Evolutionary conservation across 2,329 filamentous ascomycete species (phyloP).

Genomic region (Phyllosticta citrichinensis): DNA sequence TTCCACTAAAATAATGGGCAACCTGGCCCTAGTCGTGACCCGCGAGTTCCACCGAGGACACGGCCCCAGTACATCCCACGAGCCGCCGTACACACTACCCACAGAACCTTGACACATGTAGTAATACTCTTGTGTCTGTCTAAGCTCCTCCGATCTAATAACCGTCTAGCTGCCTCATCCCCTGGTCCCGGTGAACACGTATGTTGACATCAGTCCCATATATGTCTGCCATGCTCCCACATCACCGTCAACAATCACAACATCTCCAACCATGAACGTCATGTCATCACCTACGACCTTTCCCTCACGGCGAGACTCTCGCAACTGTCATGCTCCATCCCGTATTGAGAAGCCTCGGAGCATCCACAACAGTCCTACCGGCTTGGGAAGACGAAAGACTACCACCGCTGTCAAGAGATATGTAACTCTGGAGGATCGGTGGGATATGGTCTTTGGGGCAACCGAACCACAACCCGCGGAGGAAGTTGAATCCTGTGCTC

Average conservation of each 20-base stretch:
- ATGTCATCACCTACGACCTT: constrained; percentile 15
- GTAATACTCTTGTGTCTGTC: constrained; percentile 10
- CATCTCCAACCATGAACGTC: constrained; percentile 16
- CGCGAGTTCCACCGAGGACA: constrained; percentile 11
- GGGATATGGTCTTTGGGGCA: constrained; percentile 32
- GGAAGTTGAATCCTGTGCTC: constrained; percentile 2
- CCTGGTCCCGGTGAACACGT: constrained; percentile 10
- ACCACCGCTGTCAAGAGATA: constrained; percentile 29
- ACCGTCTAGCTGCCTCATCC: constrained; percentile 10
- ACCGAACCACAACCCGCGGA: not conserved
- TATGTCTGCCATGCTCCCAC: constrained; percentile 1
- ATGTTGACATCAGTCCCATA: constrained; percentile 9
- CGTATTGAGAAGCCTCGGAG: constrained; percentile 31
- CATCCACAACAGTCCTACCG: constrained; percentile 28
- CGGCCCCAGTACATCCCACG: constrained; percentile 10
- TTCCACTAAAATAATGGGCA: constrained; percentile 7
- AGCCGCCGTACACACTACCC: constrained; percentile 11
- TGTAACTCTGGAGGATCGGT: constrained; percentile 31
- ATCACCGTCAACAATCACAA: constrained; percentile 7
- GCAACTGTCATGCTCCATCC: constrained; percentile 21
- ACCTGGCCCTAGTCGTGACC: constrained; percentile 9
- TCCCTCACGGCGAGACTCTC: constrained; percentile 20
- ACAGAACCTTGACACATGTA: constrained; percentile 10
- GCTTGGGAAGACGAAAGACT: constrained; percentile 25
- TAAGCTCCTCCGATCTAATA: constrained; percentile 8